Base-by-base conservation (phyloP, 2,329 filamentous ascomycete species). In the Polytolypa hystricis region DNA sequence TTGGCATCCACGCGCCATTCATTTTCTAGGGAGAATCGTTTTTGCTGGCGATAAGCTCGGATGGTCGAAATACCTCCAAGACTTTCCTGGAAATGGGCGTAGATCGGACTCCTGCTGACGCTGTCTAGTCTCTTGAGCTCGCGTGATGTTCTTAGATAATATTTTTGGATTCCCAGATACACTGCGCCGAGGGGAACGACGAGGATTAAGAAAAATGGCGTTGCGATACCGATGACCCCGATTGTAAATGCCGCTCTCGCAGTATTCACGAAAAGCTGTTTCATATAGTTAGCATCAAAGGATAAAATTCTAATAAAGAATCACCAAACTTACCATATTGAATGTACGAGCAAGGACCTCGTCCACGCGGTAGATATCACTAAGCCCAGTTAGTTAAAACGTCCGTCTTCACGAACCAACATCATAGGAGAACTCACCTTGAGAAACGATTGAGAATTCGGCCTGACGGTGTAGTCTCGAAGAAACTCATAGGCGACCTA, bases 1-100 rank as follows among this genome's bases (percentile, higher is more conserved):
- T 98, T 98, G 30, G 84, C 81, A 64, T 98, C 91, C 44, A 96
- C 83, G 29, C 91, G 81, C 85, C 87, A 95, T 69, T 98, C 87
- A 50, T 96, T 98, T 60, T 98, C 93, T 40, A 83, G 68, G 43
- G 84, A 75, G 60, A 98, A 98, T 39, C 91, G 74, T 45, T 77
- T 69, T 59, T 93, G 79, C 58, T 98, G 89, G 43, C 81, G 74
- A 66, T 93, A 98, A 23, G 91, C 93, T 47, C 93, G 82, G 53
- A 98, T 96, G 8, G 91, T 98, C 42, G 84, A 84, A 54, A 95
- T 81, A 29, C 91, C 91, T 43, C 85, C 89, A 7, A 98, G 74
- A 2, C 86, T 93, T 63, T 98, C 93, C 57, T 98, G 91, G 66
- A 98, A 98, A 60, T 98, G 93, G 5, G 91, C 91, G 58, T 87